Conservation (phyloP, 208 protist species). For the Porcisia hertigi region DNA sequence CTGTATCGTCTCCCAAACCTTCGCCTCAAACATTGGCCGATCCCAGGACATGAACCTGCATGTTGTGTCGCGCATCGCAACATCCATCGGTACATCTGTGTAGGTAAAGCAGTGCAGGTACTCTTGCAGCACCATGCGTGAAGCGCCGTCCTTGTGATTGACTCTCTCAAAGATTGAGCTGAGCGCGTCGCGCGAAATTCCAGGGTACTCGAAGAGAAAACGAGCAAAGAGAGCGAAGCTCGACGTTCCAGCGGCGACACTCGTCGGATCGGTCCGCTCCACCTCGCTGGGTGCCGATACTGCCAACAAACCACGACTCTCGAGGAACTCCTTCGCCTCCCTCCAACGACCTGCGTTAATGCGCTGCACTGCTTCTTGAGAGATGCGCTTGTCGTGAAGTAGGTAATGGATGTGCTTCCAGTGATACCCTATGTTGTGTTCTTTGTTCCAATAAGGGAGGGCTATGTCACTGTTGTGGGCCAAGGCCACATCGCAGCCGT, state of each 20-base stretch:
- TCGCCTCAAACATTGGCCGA: conserved; percentile 86
- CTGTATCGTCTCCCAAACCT: conserved; percentile 84
- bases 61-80: conserved; percentile 85
- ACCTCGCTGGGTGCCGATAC: conserved; percentile 11
- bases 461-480: conserved; percentile 2
- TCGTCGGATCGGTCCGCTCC: conserved; percentile 23
- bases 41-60: conserved; percentile 91
- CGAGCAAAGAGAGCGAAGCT: conserved; percentile 60
- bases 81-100: conserved; percentile 71
- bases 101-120: conserved; percentile 83
- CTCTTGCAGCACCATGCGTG: conserved; percentile 55
- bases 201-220: conserved; percentile 74
- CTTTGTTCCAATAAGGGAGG: conserved; percentile 30
- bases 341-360: conserved; percentile 73
- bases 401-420: conserved; percentile 89
- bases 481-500: conserved; percentile 12
- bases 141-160: conserved; percentile 53
- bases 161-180: conserved; percentile 81
- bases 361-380: conserved; percentile 52
- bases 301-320: conserved; percentile 49
- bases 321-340: conserved; percentile 69
- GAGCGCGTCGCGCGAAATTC: conserved; percentile 61
- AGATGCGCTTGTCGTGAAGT: conserved; percentile 78
- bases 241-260: conserved; percentile 16
- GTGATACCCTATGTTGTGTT: conserved; percentile 64